Conservation (phyloP, 352 stramenopile genomes). For the Globisporangium irregulare region DNA sequence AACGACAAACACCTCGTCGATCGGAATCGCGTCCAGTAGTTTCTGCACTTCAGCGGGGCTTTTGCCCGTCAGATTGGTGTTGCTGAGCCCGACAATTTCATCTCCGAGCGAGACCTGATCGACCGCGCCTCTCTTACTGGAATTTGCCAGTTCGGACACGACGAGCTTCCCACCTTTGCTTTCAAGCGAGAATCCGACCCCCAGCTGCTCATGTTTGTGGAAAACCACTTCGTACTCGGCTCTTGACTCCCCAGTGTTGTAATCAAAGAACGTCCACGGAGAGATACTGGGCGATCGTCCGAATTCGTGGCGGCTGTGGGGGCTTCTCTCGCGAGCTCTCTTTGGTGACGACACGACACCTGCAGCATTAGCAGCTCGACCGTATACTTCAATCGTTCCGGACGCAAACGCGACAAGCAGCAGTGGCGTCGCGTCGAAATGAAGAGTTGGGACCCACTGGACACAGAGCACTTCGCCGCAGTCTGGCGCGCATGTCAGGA, state of each 20-base stretch:
- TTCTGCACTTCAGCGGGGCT: conserved; percentile 27
- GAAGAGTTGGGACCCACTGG: conserved; percentile 75
- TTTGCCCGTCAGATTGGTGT: conserved; percentile 41
- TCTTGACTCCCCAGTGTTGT: conserved; percentile 55
- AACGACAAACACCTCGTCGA: conserved; percentile 35
- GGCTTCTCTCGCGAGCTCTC: conserved; percentile 16
- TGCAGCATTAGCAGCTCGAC: conserved; percentile 41
- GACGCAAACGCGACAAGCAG: conserved; percentile 62
- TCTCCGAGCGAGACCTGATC: conserved; percentile 34
- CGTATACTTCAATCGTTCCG: conserved; percentile 65
- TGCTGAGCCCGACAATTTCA: conserved; percentile 66
- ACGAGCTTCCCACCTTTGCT: conserved; percentile 37
- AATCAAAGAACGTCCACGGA: conserved; percentile 76
- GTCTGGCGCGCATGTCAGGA: conserved; percentile 46
- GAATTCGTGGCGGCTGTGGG: conserved; percentile 17
- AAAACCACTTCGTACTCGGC: conserved; percentile 67
- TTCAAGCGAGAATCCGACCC: conserved; percentile 49
- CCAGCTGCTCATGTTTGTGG: conserved; percentile 30
- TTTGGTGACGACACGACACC: conserved; percentile 59
- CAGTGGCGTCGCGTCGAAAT: conserved; percentile 79
- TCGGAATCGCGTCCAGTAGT: conserved; percentile 31
- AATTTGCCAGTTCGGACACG: conserved; percentile 22
- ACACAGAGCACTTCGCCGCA: conserved; percentile 64
- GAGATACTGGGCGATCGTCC: conserved; percentile 46
- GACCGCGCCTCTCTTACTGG: conserved; percentile 14